Conservation (phyloP, 179 eudicot genomes). For the Beta corolliflora region DNA sequence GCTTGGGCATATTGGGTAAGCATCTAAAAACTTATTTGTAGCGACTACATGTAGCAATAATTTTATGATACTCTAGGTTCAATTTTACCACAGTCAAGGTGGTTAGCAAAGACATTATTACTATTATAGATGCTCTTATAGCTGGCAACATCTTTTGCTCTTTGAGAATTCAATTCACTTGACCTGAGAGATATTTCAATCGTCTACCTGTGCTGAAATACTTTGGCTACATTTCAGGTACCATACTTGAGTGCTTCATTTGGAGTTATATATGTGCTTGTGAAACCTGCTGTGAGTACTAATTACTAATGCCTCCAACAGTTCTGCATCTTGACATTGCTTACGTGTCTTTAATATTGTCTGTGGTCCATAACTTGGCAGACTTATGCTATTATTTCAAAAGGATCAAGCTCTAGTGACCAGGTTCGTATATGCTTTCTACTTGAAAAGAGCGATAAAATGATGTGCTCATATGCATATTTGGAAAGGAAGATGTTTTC, state of each 20-base stretch:
- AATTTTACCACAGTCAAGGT: not conserved
- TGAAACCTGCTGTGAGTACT: constrained; percentile 71
- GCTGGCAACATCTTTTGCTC: not conserved
- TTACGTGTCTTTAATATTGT: not conserved
- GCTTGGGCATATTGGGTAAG: constrained; percentile 92
- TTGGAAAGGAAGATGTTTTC: not conserved
- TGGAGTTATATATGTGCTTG: constrained; percentile 71
- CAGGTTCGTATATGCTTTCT: constrained; percentile 57
- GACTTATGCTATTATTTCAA: constrained; percentile 84
- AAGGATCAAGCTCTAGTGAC: constrained; percentile 66
- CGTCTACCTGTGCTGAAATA: constrained; percentile 4
- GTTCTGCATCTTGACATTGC: not conserved
- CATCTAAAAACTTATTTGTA: not conserved
- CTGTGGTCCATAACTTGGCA: constrained; percentile 31
- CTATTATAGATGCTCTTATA: not conserved
- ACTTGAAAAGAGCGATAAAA: too few relatives aligned
- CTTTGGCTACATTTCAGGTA: constrained; percentile 49
- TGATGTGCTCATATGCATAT: too few relatives aligned
- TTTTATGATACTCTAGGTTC: not conserved
- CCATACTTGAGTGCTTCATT: constrained; percentile 84
- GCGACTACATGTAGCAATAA: not conserved
- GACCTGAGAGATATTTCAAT: too few relatives aligned
- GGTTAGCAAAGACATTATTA: not conserved
- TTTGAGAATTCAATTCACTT: too few relatives aligned
- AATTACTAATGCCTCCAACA: not conserved